These are phyloP conservation scores for Ustilago sp. DNA, from an alignment of 1,284 basidiomycete species.

Conservation along the genomic window DNA sequence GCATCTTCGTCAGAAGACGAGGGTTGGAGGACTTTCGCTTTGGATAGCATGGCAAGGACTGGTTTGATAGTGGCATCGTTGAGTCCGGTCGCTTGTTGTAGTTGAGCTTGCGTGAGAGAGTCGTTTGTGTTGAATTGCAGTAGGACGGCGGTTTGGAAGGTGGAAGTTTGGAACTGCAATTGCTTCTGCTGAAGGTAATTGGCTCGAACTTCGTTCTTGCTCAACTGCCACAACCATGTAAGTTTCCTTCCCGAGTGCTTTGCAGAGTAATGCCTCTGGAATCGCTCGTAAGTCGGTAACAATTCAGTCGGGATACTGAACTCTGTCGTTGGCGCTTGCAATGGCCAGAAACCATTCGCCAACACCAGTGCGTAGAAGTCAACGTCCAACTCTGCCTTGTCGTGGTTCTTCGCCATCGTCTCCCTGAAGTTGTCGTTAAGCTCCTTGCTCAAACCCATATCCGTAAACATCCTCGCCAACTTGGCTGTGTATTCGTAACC, in stretches of 20 bases:
- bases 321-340: constrained; percentile 83
- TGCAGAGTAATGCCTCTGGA: constrained; percentile 91
- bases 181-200: constrained; percentile 89
- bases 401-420: constrained; percentile 84
- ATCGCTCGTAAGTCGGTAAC: constrained; percentile 86
- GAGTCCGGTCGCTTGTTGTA: constrained; percentile 85
- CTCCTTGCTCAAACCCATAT: constrained; percentile 96
- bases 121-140: constrained; percentile 91
- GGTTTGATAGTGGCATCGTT: constrained; percentile 85
- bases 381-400: constrained; percentile 72
- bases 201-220: constrained; percentile 93
- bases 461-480: constrained; percentile 97
- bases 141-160: constrained; percentile 94
- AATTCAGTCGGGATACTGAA: constrained; percentile 92
- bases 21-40: constrained; percentile 85
- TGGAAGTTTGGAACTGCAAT: constrained; percentile 93
- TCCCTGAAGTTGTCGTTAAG: constrained; percentile 97
- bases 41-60: constrained; percentile 84
- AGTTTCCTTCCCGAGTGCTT: constrained; percentile 95
- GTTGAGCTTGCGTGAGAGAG: constrained; percentile 82
- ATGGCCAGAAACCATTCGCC: constrained; percentile 95
- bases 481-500: constrained; percentile 99
- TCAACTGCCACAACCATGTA: constrained; percentile 98
- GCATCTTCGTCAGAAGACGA: constrained; percentile 72
- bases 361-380: constrained; percentile 94